Conservation (phyloP, 371 early-diverging fungal genomes). For the Chytridium lagenaria region DNA sequence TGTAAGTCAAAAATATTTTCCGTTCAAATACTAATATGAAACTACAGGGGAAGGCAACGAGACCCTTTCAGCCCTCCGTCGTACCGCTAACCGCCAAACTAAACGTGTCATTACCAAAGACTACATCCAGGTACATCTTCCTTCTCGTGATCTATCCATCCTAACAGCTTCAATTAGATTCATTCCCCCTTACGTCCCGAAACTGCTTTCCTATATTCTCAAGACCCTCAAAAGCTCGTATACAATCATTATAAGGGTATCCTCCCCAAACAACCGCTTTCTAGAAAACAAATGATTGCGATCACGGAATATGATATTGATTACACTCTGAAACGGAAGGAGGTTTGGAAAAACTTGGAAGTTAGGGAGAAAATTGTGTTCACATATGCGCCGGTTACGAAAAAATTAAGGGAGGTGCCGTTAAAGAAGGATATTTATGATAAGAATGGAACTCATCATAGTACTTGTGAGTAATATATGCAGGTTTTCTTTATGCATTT, state of each 20-base stretch:
- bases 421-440: constrained; percentile 7
- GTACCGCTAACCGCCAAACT: neutral
- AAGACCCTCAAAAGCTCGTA: neutral
- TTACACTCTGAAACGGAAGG: neutral
- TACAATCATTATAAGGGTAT: constrained; percentile 26
- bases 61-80: neutral
- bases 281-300: constrained; percentile 8
- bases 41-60: constrained; percentile 4
- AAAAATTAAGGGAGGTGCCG: neutral
- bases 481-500: neutral
- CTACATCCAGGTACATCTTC: constrained; percentile 10
- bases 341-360: constrained; percentile 14
- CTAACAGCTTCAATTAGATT: neutral
- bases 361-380: neutral
- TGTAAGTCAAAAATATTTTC: constrained; percentile 15
- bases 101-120: neutral
- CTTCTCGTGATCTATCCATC: neutral
- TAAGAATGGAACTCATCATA: neutral
- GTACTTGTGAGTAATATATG: neutral
- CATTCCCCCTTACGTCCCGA: constrained; percentile 19
- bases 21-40: neutral
- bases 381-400: neutral
- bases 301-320: constrained; percentile 7
- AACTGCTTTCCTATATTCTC: constrained; percentile 4
- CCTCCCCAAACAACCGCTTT: constrained; percentile 15